A percentile compares a stretch with the other conserved stretches of the same genome.
Conservation (phyloP, 129 eudicot species). For the Chrysanthemum lavandulifolium region DNA sequence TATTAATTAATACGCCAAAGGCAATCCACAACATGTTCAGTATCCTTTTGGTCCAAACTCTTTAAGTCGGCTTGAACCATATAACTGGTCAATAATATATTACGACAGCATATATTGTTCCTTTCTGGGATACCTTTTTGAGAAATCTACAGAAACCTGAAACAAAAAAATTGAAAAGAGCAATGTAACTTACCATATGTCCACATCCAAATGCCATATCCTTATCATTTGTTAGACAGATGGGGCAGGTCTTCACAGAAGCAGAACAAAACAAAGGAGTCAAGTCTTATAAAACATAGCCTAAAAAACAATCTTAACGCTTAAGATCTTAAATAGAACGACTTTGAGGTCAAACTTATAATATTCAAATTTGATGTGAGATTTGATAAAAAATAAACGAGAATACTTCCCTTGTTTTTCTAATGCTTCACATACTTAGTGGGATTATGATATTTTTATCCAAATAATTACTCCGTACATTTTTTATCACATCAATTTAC, state of each 20-base stretch:
- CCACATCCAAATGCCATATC: constrained; percentile 80
- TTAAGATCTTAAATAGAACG: not conserved
- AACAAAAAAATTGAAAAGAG: not conserved
- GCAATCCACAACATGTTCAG: not conserved
- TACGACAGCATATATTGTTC: not conserved
- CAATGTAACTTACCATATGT: constrained; percentile 58
- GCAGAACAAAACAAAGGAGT: constrained; percentile 11
- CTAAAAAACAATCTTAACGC: not conserved
- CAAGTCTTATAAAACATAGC: constrained; percentile 4
- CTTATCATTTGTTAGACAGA: constrained; percentile 67
- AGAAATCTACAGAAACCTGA: not conserved
- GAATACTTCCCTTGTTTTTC: not conserved
- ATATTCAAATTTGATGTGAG: not conserved
- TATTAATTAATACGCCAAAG: not conserved
- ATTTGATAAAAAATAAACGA: not conserved
- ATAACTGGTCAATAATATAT: not conserved
- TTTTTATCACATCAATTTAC: not conserved
- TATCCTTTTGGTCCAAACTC: not conserved
- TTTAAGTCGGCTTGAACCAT: not conserved
- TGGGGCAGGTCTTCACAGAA: constrained; percentile 58
- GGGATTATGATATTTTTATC: too few species aligned
- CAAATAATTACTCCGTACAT: too few species aligned
- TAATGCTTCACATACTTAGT: not conserved
- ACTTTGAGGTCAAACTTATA: constrained; percentile 17
- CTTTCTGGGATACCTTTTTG: not conserved